phyloP scores from a whole-genome alignment of 495 filamentous ascomycete species.

The Bacidia gigantensis region DNA sequence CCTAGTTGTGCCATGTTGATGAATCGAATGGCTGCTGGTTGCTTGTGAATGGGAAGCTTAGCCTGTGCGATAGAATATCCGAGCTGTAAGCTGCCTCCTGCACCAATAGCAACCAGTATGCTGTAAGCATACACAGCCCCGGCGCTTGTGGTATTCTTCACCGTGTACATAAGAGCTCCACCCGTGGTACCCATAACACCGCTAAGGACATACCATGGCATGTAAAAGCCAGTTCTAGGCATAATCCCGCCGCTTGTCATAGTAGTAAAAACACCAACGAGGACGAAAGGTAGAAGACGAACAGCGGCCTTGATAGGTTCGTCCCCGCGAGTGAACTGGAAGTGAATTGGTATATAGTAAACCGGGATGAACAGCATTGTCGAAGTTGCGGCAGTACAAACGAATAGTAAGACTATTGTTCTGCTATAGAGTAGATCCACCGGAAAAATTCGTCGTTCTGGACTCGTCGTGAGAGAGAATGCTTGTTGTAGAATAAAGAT shows the following conservation, averaged over 20 bases:
- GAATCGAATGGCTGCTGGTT: slow-evolving; percentile 32
- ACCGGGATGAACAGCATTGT: neutral
- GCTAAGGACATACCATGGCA: slow-evolving; percentile 42
- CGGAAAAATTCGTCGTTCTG: neutral
- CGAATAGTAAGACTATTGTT: slow-evolving; percentile 10
- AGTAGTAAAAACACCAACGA: slow-evolving; percentile 33
- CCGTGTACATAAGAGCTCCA: slow-evolving; percentile 36
- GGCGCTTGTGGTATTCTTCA: slow-evolving; percentile 24
- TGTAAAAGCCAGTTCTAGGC: slow-evolving; percentile 38
- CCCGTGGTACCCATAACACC: slow-evolving; percentile 36
- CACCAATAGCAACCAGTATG: slow-evolving; percentile 31
- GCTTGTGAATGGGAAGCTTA: slow-evolving; percentile 20
- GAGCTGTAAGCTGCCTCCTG: slow-evolving; percentile 36
- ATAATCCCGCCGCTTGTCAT: slow-evolving; percentile 41
- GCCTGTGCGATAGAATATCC: slow-evolving; percentile 41
- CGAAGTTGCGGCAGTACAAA: neutral
- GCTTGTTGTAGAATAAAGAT: no score
- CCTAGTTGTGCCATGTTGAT: slow-evolving; percentile 24
- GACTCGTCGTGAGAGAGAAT: neutral
- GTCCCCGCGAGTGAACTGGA: slow-evolving; percentile 24
- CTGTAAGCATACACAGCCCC: slow-evolving; percentile 36
- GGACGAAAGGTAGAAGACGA: slow-evolving; percentile 44
- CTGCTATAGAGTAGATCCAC: neutral
- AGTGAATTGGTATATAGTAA: slow-evolving; percentile 5
- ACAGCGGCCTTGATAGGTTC: slow-evolving; percentile 36